Percentiles rank a stretch among this genome's conserved stretches.
These are phyloP conservation scores for Chalaropsis thielavioides DNA, from an alignment of 2,329 filamentous ascomycete species.

Conservation along the genomic window DNA sequence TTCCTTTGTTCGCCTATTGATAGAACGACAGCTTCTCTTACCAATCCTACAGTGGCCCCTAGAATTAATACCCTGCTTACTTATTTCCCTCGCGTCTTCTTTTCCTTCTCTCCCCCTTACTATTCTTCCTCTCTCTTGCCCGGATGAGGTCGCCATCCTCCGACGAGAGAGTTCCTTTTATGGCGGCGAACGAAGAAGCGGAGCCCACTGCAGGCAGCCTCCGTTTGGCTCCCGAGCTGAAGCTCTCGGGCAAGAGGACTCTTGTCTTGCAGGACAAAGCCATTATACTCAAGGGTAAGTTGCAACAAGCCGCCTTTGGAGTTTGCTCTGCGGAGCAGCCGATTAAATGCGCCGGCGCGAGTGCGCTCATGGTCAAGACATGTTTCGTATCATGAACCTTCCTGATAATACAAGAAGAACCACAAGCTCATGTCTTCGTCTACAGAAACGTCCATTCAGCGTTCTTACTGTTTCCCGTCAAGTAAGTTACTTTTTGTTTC, in stretches of 20 bases:
- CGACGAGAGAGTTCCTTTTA: constrained; percentile 15
- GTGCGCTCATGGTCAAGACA: not conserved
- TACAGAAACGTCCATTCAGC: constrained; percentile 6
- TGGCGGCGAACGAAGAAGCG: constrained; percentile 11
- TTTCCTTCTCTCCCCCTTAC: not conserved
- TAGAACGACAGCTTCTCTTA: not conserved
- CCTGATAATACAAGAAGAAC: not conserved
- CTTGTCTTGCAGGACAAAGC: constrained; percentile 18
- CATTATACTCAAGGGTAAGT: constrained; percentile 21
- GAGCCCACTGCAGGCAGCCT: constrained; percentile 3
- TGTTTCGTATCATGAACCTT: not conserved
- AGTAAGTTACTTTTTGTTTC: constrained; percentile 7
- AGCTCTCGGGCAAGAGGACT: constrained; percentile 18
- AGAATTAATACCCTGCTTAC: too few relatives aligned
- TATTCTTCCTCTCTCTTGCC: not conserved
- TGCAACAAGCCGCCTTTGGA: not conserved
- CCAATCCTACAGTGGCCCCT: too few relatives aligned
- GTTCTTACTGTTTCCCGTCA: constrained; percentile 14
- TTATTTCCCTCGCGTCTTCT: not conserved
- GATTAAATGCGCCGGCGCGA: not conserved
- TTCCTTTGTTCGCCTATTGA: not conserved
- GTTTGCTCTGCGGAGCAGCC: not conserved
- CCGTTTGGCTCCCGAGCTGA: constrained; percentile 11
- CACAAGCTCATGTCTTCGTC: not conserved
- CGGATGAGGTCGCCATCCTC: constrained; percentile 8